Conservation (phyloP, 1,139 yeast genomes). For the Geotrichum phurueaensis region DNA sequence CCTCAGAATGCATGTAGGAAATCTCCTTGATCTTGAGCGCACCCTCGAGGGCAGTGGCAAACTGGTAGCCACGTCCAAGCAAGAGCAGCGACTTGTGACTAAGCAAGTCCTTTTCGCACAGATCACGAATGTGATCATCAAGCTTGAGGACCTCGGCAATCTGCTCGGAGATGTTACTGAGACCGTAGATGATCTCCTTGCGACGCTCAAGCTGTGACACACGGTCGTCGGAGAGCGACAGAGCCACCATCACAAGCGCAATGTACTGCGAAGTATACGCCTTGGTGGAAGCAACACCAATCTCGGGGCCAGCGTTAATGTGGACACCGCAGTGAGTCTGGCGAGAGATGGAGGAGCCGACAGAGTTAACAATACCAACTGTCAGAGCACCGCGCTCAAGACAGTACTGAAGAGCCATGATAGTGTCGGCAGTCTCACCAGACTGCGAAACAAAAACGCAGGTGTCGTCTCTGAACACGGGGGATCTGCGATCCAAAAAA, state of each 20-base stretch:
- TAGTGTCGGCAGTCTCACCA: conserved; percentile 98
- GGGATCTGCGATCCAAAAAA: conserved; percentile 89
- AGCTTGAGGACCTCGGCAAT: conserved; percentile 69
- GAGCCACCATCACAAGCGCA: conserved; percentile 94
- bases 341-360: conserved; percentile 94
- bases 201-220: conserved; percentile 73
- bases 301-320: conserved; percentile 98
- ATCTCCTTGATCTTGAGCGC: conserved; percentile 97
- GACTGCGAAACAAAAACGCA: conserved; percentile 97
- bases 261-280: conserved; percentile 99
- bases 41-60: conserved; percentile 96
- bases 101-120: conserved; percentile 68
- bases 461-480: conserved; percentile 96
- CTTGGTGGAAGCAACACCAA: conserved; percentile 99
- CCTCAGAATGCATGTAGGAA: conserved; percentile 98
- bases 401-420: conserved; percentile 92
- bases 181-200: conserved; percentile 77
- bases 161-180: conserved; percentile 78
- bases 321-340: conserved; percentile 99
- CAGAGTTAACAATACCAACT: conserved; percentile 91
- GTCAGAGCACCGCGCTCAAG: conserved; percentile 95
- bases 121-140: conserved; percentile 54
- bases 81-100: conserved; percentile 81
- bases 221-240: conserved; percentile 86
- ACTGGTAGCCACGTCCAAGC: conserved; percentile 96